A percentile compares a stretch with the other conserved stretches of the same genome.
phyloP scores from a whole-genome alignment of 1,284 basidiomycete species.

The Heimioporus retisporus region DNA sequence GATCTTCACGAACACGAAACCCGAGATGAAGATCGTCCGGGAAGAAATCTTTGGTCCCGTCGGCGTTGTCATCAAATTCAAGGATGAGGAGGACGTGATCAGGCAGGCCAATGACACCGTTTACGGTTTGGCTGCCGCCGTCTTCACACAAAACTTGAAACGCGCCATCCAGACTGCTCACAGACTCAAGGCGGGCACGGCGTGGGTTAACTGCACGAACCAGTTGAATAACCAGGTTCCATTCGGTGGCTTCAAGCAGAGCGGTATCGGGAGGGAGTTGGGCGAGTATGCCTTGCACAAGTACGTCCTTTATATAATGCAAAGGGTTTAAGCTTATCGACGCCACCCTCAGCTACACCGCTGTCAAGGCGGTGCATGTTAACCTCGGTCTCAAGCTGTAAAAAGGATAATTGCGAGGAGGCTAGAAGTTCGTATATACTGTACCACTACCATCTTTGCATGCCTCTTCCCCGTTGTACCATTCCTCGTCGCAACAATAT shows the following conservation, averaged over 20 bases:
- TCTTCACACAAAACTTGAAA: constrained; percentile 87
- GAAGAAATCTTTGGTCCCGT: constrained; percentile 97
- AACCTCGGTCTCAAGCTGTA: constrained; percentile 60
- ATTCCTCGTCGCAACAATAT: no score
- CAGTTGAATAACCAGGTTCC: constrained; percentile 73
- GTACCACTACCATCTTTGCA: no score
- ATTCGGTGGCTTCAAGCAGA: constrained; percentile 93
- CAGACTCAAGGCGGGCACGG: constrained; percentile 86
- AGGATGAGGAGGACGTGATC: constrained; percentile 78
- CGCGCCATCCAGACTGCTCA: constrained; percentile 82
- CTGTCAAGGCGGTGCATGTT: constrained; percentile 88
- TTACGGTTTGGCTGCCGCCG: constrained; percentile 89
- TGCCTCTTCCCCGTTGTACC: no score
- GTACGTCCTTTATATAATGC: constrained; percentile 48
- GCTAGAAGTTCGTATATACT: no score
- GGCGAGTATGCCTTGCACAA: constrained; percentile 84
- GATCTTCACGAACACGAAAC: constrained; percentile 85
- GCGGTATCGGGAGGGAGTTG: constrained; percentile 87
- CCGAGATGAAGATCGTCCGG: constrained; percentile 88
- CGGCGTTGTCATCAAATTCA: constrained; percentile 79
- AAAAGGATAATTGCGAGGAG: background rate
- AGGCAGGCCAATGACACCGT: constrained; percentile 86
- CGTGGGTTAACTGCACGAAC: constrained; percentile 86
- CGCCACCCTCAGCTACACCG: constrained; percentile 72
- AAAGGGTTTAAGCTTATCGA: no score